These are phyloP conservation scores for Pythium myriotylum DNA, from an alignment of 352 stramenopile species.

Conservation along the genomic window DNA sequence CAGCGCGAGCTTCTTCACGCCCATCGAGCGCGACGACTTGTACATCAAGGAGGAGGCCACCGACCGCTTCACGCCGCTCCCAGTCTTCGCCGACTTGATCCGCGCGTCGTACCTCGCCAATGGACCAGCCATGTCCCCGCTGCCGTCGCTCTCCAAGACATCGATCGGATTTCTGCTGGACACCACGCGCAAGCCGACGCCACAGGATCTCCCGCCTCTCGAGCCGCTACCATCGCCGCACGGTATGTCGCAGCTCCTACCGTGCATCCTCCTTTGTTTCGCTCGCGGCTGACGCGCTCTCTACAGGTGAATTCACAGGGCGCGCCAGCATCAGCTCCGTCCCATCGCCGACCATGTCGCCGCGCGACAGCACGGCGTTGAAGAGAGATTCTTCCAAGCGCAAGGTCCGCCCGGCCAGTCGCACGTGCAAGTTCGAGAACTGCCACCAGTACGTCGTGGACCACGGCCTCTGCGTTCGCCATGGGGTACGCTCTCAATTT, in stretches of 20 bases:
- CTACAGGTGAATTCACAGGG: too few species aligned
- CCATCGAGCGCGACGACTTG: background rate
- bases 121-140: constrained; percentile 1
- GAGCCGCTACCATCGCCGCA: constrained; percentile 14
- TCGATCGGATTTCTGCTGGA: constrained; percentile 74
- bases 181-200: constrained; percentile 27
- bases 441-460: constrained; percentile 77
- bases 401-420: constrained; percentile 43
- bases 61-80: constrained; percentile 10
- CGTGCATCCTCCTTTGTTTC: background rate
- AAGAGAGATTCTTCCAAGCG: constrained; percentile 2
- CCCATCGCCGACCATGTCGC: constrained; percentile 7
- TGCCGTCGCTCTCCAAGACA: constrained; percentile 36
- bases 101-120: constrained; percentile 25
- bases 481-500: constrained; percentile 61
- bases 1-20: constrained; percentile 5
- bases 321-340: background rate
- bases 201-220: background rate
- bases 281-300: background rate
- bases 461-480: constrained; percentile 67
- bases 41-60: constrained; percentile 3
- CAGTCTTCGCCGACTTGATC: constrained; percentile 26
- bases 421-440: constrained; percentile 66
- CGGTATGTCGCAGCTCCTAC: too few species aligned
- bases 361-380: background rate